A percentile compares a stretch with the other conserved stretches of the same genome.
These are phyloP conservation scores for Trichocomaceae sp. DNA, from an alignment of 2,329 filamentous ascomycete species.

Conservation along the genomic window DNA sequence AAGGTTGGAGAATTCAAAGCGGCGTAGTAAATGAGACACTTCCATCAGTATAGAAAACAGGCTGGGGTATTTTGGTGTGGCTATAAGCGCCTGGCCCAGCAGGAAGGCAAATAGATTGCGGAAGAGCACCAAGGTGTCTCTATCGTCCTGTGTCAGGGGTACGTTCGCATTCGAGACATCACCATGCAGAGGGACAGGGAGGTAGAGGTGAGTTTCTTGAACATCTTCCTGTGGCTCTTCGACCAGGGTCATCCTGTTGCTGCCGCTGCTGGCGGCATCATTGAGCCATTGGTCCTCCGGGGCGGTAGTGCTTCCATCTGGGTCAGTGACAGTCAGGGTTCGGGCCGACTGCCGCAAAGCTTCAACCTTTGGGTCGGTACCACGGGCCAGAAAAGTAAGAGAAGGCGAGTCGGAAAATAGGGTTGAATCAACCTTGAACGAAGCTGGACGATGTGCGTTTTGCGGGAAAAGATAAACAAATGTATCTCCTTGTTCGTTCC, in stretches of 20 bases:
- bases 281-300: constrained; percentile 27
- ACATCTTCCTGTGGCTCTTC: constrained; percentile 42
- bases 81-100: constrained; percentile 55
- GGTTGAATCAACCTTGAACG: constrained; percentile 56
- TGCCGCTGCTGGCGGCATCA: constrained; percentile 41
- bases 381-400: constrained; percentile 51
- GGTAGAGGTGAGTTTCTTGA: constrained; percentile 48
- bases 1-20: constrained; percentile 55
- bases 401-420: constrained; percentile 52
- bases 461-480: constrained; percentile 57
- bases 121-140: constrained; percentile 52
- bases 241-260: constrained; percentile 41
- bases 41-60: constrained; percentile 58
- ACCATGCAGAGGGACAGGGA: constrained; percentile 52
- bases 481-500: constrained; percentile 58
- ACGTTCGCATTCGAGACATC: constrained; percentile 37
- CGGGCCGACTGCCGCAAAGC: constrained; percentile 25
- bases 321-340: constrained; percentile 25
- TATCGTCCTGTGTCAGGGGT: constrained; percentile 41
- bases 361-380: constrained; percentile 43
- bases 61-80: constrained; percentile 48
- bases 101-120: constrained; percentile 61
- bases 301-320: constrained; percentile 24
- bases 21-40: constrained; percentile 50
- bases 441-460: constrained; percentile 50